Conservation (phyloP, 352 stramenopile genomes). For the Globisporangium nodosum region DNA sequence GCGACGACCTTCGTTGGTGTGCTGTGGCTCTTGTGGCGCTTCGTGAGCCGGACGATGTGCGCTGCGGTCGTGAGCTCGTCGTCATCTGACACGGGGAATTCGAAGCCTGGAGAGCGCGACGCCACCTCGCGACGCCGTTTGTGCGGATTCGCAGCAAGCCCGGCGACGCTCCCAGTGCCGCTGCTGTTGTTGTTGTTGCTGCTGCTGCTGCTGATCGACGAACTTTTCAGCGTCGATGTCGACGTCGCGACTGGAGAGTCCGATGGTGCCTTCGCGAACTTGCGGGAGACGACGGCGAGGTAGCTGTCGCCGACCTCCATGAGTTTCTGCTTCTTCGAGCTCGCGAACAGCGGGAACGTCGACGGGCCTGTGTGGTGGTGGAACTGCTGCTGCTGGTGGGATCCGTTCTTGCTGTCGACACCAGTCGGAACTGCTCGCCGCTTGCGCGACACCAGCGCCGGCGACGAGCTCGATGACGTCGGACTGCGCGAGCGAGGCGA, state of each 20-base stretch:
- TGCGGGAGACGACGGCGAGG: conserved; percentile 31
- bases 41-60: conserved; percentile 29
- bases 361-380: conserved; percentile 3
- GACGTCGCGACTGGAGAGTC: neutral
- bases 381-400: neutral
- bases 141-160: conserved; percentile 19
- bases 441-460: conserved; percentile 14
- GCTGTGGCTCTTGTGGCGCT: conserved; percentile 37
- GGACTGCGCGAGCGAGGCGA: conserved; percentile 10
- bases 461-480: conserved; percentile 11
- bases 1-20: neutral
- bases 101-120: conserved; percentile 18
- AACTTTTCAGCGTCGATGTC: neutral
- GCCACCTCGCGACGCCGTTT: conserved; percentile 32
- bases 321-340: conserved; percentile 50
- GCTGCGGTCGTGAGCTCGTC: conserved; percentile 15
- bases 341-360: conserved; percentile 29
- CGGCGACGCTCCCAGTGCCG: conserved; percentile 1
- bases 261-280: conserved; percentile 9
- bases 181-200: conserved; percentile 4
- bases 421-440: conserved; percentile 12
- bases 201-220: neutral
- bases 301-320: conserved; percentile 34
- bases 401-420: conserved; percentile 2
- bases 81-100: conserved; percentile 36